These are phyloP conservation scores for Solanum sitiens DNA, from an alignment of 257 asterid genomes.

Conservation along the genomic window DNA sequence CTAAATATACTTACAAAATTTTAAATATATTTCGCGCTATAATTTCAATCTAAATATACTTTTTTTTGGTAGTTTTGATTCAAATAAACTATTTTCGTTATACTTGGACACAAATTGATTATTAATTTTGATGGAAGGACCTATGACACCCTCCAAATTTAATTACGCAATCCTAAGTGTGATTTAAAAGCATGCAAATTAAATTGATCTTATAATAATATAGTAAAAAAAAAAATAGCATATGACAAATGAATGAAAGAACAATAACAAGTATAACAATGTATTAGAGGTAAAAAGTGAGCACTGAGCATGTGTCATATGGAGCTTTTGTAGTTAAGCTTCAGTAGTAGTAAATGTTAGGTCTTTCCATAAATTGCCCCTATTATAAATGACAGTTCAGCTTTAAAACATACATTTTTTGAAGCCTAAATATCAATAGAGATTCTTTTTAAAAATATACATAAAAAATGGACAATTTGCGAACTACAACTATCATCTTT, in stretches of 20 bases:
- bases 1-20: too few species aligned
- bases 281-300: neutral
- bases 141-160: neutral
- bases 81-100: neutral
- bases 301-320: neutral
- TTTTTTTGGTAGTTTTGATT: too few species aligned
- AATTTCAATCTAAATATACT: too few species aligned
- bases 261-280: neutral
- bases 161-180: neutral
- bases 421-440: too few species aligned
- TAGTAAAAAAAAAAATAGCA: neutral
- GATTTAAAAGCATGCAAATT: neutral
- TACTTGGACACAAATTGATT: neutral
- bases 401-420: too few species aligned
- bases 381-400: neutral
- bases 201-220: neutral
- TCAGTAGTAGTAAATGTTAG: neutral
- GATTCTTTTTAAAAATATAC: too few species aligned
- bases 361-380: neutral
- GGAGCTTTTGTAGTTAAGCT: neutral
- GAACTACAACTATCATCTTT: too few species aligned
- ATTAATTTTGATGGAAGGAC: neutral
- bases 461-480: rapidly evolving
- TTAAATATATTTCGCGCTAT: too few species aligned
- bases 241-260: neutral